These are phyloP conservation scores for Ophiostoma sp. DNA, from an alignment of 2,329 filamentous ascomycete genomes.

Conservation along the genomic window DNA sequence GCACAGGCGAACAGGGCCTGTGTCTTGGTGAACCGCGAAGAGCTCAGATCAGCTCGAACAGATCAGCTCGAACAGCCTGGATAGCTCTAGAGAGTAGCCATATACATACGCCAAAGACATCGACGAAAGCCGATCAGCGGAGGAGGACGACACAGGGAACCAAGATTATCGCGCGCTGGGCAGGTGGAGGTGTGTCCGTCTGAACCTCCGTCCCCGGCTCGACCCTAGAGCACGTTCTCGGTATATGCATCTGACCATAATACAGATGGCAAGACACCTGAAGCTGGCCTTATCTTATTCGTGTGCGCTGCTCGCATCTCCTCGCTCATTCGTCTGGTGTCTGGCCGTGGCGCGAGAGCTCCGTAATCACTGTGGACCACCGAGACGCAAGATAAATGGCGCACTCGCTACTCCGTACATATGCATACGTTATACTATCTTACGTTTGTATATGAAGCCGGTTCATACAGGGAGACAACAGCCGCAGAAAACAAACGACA, in stretches of 20 bases:
- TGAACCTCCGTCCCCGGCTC: not conserved
- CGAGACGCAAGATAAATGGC: constrained; percentile 1
- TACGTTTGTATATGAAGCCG: no score
- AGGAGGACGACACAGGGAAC: not conserved
- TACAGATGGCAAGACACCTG: no score
- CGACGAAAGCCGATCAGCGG: not conserved
- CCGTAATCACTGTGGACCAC: not conserved
- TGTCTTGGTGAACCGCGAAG: no score
- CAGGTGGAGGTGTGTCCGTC: not conserved
- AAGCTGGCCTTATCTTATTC: not conserved
- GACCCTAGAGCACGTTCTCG: not conserved
- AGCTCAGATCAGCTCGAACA: no score
- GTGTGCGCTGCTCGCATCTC: not conserved
- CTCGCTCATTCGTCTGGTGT: no score
- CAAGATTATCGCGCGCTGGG: constrained; percentile 4
- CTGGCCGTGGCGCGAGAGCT: not conserved
- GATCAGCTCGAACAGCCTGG: no score
- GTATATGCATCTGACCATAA: not conserved
- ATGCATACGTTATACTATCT: no score
- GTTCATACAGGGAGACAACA: not conserved
- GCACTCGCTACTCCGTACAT: not conserved
- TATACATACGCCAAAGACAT: not conserved
- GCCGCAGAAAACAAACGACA: not conserved
- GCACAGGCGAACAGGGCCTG: no score
- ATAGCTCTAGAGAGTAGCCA: not conserved